Conservation (phyloP, 345 rosid species). For the Syzygium oleosum region DNA sequence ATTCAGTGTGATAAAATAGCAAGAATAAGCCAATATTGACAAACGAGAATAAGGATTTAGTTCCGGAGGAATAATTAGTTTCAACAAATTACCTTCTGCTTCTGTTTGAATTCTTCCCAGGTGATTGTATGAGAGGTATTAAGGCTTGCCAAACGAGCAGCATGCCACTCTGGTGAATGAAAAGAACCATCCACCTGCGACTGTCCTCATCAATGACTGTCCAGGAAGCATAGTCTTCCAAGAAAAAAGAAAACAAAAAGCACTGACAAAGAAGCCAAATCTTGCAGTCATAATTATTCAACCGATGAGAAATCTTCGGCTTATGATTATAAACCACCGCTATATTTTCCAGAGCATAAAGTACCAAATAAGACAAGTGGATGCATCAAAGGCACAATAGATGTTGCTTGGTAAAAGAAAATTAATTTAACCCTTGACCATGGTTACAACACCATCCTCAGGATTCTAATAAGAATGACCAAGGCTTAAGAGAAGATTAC, state of each 20-base stretch:
- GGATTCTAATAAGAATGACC: neutral
- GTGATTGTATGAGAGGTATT: constrained; percentile 88
- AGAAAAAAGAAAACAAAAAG: neutral
- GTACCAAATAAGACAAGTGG: neutral
- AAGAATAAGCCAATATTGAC: neutral
- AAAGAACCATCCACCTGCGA: constrained; percentile 99
- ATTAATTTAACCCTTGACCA: neutral
- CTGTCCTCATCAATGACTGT: constrained; percentile 84
- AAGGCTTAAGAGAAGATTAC: neutral
- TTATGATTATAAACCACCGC: neutral
- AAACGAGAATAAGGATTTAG: neutral
- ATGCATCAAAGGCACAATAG: neutral
- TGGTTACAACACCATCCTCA: neutral
- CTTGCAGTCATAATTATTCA: neutral
- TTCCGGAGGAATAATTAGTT: neutral
- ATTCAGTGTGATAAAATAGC: neutral
- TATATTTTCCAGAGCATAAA: neutral
- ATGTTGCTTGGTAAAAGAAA: neutral
- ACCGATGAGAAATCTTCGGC: neutral
- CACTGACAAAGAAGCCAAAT: neutral
- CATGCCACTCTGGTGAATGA: constrained; percentile 99
- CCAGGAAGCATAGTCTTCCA: constrained; percentile 10
- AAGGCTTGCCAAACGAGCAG: constrained; percentile 99
- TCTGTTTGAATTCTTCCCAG: constrained; percentile 88
- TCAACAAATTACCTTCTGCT: constrained; percentile 61